Evolutionary conservation across 192 early-diverging fungal genomes (phyloP).

Genomic region (Coemansia sp.): DNA sequence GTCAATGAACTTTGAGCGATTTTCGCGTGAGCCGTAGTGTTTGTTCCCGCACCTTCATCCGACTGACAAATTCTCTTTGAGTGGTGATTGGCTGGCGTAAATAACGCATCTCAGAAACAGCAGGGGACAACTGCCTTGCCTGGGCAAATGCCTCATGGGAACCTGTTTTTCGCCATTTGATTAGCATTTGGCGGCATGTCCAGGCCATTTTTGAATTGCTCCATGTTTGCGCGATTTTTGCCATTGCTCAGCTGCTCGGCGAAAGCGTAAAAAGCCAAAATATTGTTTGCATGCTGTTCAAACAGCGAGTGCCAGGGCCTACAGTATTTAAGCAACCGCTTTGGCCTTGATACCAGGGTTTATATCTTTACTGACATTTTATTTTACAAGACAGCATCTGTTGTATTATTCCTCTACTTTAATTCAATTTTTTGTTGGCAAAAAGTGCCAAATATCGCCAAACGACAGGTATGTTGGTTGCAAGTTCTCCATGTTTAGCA

Average conservation of each 20-base stretch:
- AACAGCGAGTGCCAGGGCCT: neutral
- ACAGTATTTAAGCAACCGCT: neutral
- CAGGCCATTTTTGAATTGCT: neutral
- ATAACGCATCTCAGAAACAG: neutral
- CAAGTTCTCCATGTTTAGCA: neutral
- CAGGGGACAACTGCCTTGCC: neutral
- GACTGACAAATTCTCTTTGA: neutral
- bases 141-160: neutral
- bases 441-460: too few species aligned
- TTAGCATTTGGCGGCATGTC: neutral
- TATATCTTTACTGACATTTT: too few species aligned
- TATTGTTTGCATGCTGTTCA: neutral
- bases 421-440: too few species aligned
- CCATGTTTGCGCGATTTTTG: constrained; percentile 3
- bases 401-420: too few species aligned
- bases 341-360: too few species aligned
- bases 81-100: constrained; percentile 1
- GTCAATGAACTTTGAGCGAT: too few species aligned
- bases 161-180: neutral
- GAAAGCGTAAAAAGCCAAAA: neutral
- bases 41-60: neutral
- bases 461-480: neutral
- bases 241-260: neutral
- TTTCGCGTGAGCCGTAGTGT: too few species aligned
- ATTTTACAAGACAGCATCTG: too few species aligned